These are phyloP conservation scores for Fusarium sarcochroum DNA, from an alignment of 2,329 filamentous ascomycete species.

Conservation along the genomic window DNA sequence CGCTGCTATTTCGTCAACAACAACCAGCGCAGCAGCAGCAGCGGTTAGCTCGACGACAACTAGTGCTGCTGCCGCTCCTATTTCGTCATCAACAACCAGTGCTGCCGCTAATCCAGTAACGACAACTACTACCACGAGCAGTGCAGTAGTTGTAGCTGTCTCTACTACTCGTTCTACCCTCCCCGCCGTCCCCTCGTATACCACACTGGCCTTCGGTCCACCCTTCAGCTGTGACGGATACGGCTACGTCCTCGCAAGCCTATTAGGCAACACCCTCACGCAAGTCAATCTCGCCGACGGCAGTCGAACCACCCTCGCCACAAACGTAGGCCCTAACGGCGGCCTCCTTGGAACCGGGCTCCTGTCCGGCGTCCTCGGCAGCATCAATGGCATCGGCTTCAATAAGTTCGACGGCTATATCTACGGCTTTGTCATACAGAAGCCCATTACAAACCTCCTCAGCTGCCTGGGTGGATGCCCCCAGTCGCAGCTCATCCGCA, in stretches of 20 bases:
- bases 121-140: constrained; percentile 5
- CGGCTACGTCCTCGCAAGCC: constrained; percentile 24
- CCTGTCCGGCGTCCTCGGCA: not conserved
- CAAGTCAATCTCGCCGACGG: constrained; percentile 26
- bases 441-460: too few relatives aligned
- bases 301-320: not conserved
- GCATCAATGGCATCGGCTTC: constrained; percentile 40
- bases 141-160: not conserved
- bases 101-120: not conserved
- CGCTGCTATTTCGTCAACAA: not conserved
- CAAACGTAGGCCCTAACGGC: constrained; percentile 17
- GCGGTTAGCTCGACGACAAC: not conserved
- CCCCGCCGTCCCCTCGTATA: too few relatives aligned
- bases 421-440: constrained; percentile 27
- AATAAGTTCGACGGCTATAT: constrained; percentile 43
- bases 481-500: constrained; percentile 27
- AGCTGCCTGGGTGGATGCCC: not conserved
- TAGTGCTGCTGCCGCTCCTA: not conserved
- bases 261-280: constrained; percentile 8
- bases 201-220: constrained; percentile 10
- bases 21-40: not conserved
- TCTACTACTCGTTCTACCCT: not conserved
- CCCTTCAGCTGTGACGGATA: constrained; percentile 30
- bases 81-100: not conserved
- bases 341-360: too few relatives aligned